Evolutionary conservation across 257 asterid genomes (phyloP).

Genomic region (Knoxia roxburghii): DNA sequence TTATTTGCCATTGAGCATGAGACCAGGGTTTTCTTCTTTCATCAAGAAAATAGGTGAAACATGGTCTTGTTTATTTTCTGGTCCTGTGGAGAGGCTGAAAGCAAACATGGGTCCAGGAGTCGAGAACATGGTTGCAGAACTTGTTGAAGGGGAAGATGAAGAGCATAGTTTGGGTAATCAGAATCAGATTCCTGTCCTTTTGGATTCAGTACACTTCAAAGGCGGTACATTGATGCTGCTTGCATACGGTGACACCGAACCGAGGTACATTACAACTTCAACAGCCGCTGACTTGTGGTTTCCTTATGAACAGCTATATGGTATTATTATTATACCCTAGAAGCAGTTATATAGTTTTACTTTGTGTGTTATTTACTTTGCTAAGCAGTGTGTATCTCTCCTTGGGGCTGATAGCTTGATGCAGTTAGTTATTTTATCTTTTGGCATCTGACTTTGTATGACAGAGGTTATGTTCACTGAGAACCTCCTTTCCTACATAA

Average conservation of each 20-base stretch:
- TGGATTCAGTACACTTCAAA: slow-evolving; percentile 76
- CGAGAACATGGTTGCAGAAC: slow-evolving; percentile 65
- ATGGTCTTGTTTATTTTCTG: slow-evolving; percentile 44
- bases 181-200: slow-evolving; percentile 59
- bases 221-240: slow-evolving; percentile 91
- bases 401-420: not conserved
- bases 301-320: not conserved
- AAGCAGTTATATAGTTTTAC: not conserved
- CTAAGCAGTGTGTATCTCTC: not conserved
- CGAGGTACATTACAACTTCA: slow-evolving; percentile 50
- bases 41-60: slow-evolving; percentile 36
- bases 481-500: not conserved
- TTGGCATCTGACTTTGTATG: not conserved
- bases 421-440: not conserved
- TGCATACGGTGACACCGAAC: slow-evolving; percentile 92
- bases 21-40: slow-evolving; percentile 35
- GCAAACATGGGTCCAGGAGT: slow-evolving; percentile 54
- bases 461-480: no score
- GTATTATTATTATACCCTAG: not conserved
- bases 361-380: not conserved
- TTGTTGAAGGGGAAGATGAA: slow-evolving; percentile 50
- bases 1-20: slow-evolving; percentile 30
- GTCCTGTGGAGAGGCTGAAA: slow-evolving; percentile 54
- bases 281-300: slow-evolving; percentile 7
- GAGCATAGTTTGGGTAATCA: slow-evolving; percentile 47